Evolutionary conservation across 202 grass and related monocot species (phyloP).

Genomic region (Panicum hallii): DNA sequence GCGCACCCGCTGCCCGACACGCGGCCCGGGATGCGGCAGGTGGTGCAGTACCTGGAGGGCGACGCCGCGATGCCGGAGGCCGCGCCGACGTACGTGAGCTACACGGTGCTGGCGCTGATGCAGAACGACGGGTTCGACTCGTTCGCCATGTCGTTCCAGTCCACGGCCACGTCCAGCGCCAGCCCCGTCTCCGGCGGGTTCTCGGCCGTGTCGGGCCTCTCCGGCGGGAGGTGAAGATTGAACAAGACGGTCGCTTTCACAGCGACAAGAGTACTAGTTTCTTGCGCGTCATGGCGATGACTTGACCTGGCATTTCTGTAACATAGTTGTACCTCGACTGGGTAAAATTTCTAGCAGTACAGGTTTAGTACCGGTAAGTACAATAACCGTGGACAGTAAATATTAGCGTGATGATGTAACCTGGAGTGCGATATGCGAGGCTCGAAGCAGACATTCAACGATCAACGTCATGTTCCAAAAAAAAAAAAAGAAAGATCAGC

Average conservation of each 20-base stretch:
- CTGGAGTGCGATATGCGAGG: neutral
- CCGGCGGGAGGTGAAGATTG: constrained; percentile 34
- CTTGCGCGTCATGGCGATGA: too few relatives aligned
- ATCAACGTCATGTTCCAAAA: neutral
- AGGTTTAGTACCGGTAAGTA: neutral
- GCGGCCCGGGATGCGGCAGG: constrained; percentile 58
- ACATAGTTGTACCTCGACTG: neutral
- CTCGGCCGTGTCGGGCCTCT: constrained; percentile 50
- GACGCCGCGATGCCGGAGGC: constrained; percentile 50
- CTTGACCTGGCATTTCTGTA: neutral
- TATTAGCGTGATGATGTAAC: neutral
- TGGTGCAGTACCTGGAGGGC: constrained; percentile 58
- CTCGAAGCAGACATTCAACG: neutral
- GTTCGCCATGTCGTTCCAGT: constrained; percentile 59
- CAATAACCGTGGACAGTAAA: neutral
- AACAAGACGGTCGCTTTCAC: neutral
- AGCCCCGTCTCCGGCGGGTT: constrained; percentile 44
- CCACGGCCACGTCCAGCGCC: constrained; percentile 39
- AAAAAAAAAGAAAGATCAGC: too few relatives aligned
- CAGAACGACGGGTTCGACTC: constrained; percentile 69
- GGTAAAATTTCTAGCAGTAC: neutral
- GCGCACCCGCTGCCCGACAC: constrained; percentile 53
- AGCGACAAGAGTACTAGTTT: neutral
- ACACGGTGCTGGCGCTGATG: constrained; percentile 52
- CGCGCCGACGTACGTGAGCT: constrained; percentile 52